Conservation (phyloP, 441 rosid species). For the Corymbia calophylla region DNA sequence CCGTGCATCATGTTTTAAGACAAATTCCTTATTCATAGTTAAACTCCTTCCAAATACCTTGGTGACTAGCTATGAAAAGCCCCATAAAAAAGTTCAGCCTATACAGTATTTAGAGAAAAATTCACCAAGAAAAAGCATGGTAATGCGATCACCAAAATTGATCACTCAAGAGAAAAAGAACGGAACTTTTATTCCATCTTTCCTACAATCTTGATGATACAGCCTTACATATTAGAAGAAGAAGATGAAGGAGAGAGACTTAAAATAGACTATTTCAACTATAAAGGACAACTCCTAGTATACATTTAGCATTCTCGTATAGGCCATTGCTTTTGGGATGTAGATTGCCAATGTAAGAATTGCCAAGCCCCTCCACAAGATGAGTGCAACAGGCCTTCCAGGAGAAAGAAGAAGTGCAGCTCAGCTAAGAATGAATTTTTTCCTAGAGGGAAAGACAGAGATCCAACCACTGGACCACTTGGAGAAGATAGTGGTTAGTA, state of each 20-base stretch:
- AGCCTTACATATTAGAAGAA: background rate
- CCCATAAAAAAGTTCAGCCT: background rate
- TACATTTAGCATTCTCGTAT: background rate
- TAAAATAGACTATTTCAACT: background rate
- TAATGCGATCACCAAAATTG: background rate
- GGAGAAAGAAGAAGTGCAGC: background rate
- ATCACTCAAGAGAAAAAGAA: background rate
- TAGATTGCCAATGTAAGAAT: background rate
- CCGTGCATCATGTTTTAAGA: background rate
- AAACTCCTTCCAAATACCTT: background rate
- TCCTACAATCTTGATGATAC: background rate
- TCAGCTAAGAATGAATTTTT: background rate
- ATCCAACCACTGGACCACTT: background rate
- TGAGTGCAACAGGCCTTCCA: accelerated
- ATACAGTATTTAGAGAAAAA: background rate
- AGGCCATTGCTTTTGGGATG: background rate
- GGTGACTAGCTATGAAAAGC: background rate
- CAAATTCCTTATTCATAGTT: background rate
- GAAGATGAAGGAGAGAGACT: background rate
- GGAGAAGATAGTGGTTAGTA: background rate
- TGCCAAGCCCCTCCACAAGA: background rate
- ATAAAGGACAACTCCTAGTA: background rate
- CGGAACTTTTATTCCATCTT: background rate
- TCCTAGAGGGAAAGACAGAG: background rate
- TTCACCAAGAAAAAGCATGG: background rate